phyloP scores from a whole-genome alignment of 108 stramenopile genomes.

The Aurantiochytrium sp. region DNA sequence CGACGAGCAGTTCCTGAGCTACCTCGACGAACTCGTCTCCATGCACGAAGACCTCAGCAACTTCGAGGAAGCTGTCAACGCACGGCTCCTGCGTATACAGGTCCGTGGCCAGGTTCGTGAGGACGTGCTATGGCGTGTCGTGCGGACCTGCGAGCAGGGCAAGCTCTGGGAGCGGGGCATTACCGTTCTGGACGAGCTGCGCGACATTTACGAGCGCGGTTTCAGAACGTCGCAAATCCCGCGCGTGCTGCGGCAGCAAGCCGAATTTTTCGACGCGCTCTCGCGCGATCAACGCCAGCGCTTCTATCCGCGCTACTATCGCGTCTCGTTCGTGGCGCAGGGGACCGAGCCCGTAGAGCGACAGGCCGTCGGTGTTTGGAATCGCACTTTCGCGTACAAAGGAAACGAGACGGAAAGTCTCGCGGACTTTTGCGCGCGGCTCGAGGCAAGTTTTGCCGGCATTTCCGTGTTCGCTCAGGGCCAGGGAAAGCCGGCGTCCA shows the following conservation, averaged over 20 bases:
- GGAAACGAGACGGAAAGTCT: neutral
- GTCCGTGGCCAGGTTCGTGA: neutral
- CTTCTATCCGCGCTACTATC: neutral
- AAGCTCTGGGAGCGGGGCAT: neutral
- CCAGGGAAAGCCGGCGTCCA: neutral
- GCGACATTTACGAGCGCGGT: neutral
- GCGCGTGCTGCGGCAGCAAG: neutral
- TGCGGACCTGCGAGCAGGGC: neutral
- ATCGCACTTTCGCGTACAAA: neutral
- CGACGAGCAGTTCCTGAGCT: neutral
- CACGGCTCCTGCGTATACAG: neutral
- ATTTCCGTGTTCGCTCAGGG: neutral
- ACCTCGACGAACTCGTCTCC: neutral
- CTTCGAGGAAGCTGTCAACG: neutral
- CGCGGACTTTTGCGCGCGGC: neutral
- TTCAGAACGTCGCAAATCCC: neutral
- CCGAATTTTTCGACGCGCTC: neutral
- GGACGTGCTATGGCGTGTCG: neutral
- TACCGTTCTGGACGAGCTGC: neutral
- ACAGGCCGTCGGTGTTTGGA: neutral
- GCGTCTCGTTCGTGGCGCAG: neutral
- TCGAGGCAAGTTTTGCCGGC: neutral
- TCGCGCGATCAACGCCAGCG: neutral
- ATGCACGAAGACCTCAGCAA: constrained; percentile 13
- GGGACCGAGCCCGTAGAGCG: neutral